Conservation (phyloP, 1,284 basidiomycete species). For the Schizophyllum amplum region DNA sequence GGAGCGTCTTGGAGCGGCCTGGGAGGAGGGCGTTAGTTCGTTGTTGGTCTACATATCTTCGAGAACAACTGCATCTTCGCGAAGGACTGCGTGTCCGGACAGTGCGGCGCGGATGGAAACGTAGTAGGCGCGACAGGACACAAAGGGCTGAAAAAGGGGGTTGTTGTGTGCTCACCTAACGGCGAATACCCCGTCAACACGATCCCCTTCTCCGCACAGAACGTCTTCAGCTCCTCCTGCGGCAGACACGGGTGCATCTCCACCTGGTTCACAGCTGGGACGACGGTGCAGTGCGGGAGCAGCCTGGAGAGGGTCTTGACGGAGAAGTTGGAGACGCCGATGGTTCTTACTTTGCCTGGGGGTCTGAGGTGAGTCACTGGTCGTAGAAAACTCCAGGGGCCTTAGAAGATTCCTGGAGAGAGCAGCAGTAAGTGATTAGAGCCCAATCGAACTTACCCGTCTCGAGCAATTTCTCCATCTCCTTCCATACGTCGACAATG, state of each 20-base stretch:
- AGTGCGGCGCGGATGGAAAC: no score
- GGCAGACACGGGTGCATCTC: slow-evolving; percentile 53
- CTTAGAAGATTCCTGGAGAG: neutral
- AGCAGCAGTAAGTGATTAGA: neutral
- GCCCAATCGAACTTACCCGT: slow-evolving; percentile 18
- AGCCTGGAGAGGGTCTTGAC: slow-evolving; percentile 39
- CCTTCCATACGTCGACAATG: slow-evolving; percentile 43
- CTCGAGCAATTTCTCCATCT: slow-evolving; percentile 44
- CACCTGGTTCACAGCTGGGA: slow-evolving; percentile 60
- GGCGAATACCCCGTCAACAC: slow-evolving; percentile 63
- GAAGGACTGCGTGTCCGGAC: no score
- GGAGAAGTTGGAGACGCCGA: slow-evolving; percentile 67
- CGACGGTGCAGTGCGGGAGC: slow-evolving; percentile 28
- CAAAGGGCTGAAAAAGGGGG: neutral
- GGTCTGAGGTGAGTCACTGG: no score
- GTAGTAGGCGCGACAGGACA: neutral
- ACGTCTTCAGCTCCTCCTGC: slow-evolving; percentile 45
- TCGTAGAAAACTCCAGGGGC: no score
- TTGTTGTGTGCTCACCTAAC: slow-evolving; percentile 31
- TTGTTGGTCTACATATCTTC: no score
- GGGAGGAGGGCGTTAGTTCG: slow-evolving; percentile 3
- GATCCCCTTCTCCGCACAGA: slow-evolving; percentile 53
- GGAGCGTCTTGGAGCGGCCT: slow-evolving; percentile 9
- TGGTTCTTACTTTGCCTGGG: slow-evolving; percentile 41
- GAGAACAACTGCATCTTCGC: no score